A percentile compares a stretch with the other conserved stretches of the same genome.
phyloP scores from a whole-genome alignment of 139 green algal genomes.

The Chlorella sp. region DNA sequence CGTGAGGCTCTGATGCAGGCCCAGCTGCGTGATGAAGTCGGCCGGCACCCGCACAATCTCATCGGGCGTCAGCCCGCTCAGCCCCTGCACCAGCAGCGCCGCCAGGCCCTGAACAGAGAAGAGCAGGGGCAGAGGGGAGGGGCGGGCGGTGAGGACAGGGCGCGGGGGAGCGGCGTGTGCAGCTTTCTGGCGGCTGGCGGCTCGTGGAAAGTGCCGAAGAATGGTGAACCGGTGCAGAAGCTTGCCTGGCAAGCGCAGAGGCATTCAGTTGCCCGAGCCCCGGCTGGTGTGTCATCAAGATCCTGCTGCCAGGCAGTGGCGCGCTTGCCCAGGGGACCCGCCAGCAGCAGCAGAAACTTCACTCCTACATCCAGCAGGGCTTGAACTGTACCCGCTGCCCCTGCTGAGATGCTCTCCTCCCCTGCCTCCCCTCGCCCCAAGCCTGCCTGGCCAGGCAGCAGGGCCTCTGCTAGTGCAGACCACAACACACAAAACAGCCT shows the following conservation, averaged over 20 bases:
- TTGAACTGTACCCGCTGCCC: not conserved
- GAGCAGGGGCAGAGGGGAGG: not conserved
- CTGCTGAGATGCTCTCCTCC: not conserved
- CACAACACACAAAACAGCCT: no score
- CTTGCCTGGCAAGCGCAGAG: no score
- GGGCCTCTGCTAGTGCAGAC: no score
- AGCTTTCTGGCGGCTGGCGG: not conserved
- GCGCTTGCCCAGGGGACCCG: no score
- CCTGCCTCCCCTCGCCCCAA: not conserved
- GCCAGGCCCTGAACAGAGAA: conserved; percentile 74
- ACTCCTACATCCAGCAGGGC: no score
- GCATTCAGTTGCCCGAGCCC: no score
- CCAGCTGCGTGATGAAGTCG: conserved; percentile 92
- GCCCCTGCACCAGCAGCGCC: conserved; percentile 90
- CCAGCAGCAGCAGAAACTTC: no score
- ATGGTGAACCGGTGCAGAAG: no score
- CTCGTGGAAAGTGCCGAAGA: no score
- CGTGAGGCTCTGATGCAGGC: conserved; percentile 95
- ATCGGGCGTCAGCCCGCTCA: conserved; percentile 83
- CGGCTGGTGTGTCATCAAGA: no score
- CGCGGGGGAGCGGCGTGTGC: not conserved
- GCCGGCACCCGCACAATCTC: conserved; percentile 70
- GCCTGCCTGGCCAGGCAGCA: no score
- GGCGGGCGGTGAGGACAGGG: not conserved
- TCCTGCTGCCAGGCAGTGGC: no score